Base-by-base conservation (phyloP, 75 land plant species). In the Picea glauca region DNA sequence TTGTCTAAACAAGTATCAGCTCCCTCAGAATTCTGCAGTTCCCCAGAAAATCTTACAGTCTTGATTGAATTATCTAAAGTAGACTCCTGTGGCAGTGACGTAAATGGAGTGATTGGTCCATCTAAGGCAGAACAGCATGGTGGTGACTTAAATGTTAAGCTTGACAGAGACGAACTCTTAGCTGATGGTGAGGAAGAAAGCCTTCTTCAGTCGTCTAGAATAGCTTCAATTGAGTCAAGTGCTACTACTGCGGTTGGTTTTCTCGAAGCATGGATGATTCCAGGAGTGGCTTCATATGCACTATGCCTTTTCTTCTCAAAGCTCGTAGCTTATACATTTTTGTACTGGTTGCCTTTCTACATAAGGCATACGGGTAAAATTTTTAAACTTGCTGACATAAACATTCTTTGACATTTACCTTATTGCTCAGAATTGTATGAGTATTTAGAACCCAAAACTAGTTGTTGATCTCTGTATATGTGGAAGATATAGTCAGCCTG, bases 281-380 rank as follows among this genome's bases (percentile, higher is more conserved):
- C 99, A 4, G 99, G 99, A 3, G 99, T 97, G 46, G 98, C 94
- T 3, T 88, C 99, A 13, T 96, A 88, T 86, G 98, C 99, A 35
- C 64, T 96, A 13, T 96, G 95, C 61, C 88, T 96, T 61, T 96
- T 96, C 83, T 96, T 96, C 84, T 82, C 96, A 21, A 96, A 96
- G 81, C 78, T 96, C 79, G 99, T 96, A 43, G 98, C 98, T 20
- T 97, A 97, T 78, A 97, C 99, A 5, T 97, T 97, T 76, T 86
- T 97, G 54, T 94, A 97, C 76, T 97, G 99, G 99, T 92, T 97
- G 54, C 99, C 99, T 23, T 97, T 91, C 85, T 97, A 97, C 87
- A 87, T 97, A 81, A 90, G 92, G 64, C 92, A 93, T 58, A 94
- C 99, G 72, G 92, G 99, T 96, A 85, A 21, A 50, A 20, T 62